Evolutionary conservation across 768 basidiomycete genomes (phyloP), one percentile per base, ranked within the genome.

Genomic region (Pisolithus microcarpus): DNA sequence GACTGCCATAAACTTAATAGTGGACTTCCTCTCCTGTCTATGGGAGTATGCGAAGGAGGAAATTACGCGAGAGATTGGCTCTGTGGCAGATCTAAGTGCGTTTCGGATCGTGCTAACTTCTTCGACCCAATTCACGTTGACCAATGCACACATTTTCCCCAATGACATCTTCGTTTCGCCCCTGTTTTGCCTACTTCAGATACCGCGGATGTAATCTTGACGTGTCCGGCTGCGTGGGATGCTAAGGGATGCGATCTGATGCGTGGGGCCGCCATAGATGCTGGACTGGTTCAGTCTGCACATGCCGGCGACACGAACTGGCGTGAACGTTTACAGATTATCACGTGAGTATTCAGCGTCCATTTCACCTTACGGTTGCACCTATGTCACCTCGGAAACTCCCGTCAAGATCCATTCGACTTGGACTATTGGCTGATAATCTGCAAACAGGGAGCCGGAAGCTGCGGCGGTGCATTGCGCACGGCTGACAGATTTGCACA

Each of bases 381-480:
- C n/a, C n/a, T n/a, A n/a, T n/a, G n/a, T n/a, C n/a, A n/a, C n/a
- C 45, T 31, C 24, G 39, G 46, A 52, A 50, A 48, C 28, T 31
- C 49, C 43, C 19, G 16, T 15, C 23, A 11, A 5, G 18, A 10
- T 49, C 23, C 19, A 28, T 52, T 52, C 4, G 34, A 5, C 34
- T 5, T 34, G 34, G 34, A 5, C 34, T 15, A 5, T 34, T 34
- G 13, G 5, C 34, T 15, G 34, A 34, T 59, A 38, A 11, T 26
- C 34, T 58, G 54, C 56, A 28, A 58, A 53, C 57, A 81, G 79
- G 19, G 81, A 81, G 55, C 79, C 81, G 26, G 91, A 92, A 66
- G 91, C 91, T 1, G 91, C 90, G n/a, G 91, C 91, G 7, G 86
- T 92, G 8, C 91, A 94, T 53, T 91, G 89, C 53, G 88, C 86